A percentile compares a stretch with the other conserved stretches of the same genome.
Conservation (phyloP, 1,139 yeast genomes). For the Pichia sp. region DNA sequence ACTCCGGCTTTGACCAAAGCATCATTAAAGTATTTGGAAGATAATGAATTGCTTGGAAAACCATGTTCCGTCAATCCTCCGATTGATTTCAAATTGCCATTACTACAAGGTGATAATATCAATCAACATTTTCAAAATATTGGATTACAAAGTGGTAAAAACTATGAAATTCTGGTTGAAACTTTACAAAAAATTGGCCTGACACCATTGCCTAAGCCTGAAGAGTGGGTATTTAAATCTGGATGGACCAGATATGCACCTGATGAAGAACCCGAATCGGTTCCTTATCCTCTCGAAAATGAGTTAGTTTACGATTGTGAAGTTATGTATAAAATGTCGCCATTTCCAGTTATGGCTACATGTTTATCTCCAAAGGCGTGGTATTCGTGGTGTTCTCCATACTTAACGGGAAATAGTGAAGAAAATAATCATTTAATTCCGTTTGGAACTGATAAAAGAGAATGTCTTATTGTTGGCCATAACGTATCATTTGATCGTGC, state of each 20-base stretch:
- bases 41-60: conserved; percentile 71
- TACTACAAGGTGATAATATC: conserved; percentile 58
- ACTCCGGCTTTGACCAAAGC: conserved; percentile 40
- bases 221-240: conserved; percentile 48
- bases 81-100: conserved; percentile 59
- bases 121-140: conserved; percentile 82
- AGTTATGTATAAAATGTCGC: conserved; percentile 67
- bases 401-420: conserved; percentile 50
- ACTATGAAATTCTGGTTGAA: conserved; percentile 49
- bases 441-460: conserved; percentile 38
- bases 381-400: conserved; percentile 96
- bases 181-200: conserved; percentile 33
- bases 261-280: conserved; percentile 48
- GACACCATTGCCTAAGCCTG: conserved; percentile 35
- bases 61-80: conserved; percentile 63
- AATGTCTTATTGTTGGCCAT: conserved; percentile 75
- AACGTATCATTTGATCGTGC: conserved; percentile 91
- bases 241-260: conserved; percentile 83
- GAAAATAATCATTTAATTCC: conserved; percentile 64
- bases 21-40: conserved; percentile 55
- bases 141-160: conserved; percentile 56
- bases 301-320: conserved; percentile 86
- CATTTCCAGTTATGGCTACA: conserved; percentile 74
- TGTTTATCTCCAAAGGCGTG: conserved; percentile 77
- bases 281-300: conserved; percentile 62